Evolutionary conservation across 768 basidiomycete genomes (phyloP), one percentile per base, ranked within the genome.

Genomic region (Phlebiopsis gigantea): DNA sequence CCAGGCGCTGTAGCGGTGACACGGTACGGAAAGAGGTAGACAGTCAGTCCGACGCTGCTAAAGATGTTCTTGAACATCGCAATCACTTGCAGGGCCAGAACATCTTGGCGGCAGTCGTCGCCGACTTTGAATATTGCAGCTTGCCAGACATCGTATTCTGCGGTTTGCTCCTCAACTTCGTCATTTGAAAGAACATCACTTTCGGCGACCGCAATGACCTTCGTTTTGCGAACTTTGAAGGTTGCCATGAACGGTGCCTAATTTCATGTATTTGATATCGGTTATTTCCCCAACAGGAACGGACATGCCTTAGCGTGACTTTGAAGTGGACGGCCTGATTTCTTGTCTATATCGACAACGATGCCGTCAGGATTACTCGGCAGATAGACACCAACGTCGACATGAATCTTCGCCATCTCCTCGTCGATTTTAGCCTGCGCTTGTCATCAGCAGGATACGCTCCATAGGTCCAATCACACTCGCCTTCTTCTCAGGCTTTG

Each of bases 11-110:
- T 98, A 1, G 97, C 96, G 9, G 94, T 97, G 15, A 99, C 97
- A 43, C 96, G 84, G 66, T 99, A 99, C 0, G 97, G 97, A 71
- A 84, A 96, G 39, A 99, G 80, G 66, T 98, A 98, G 19, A 98
- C 74, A 2, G 86, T 89, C 55, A 99, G 75, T 1, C 97, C 97
- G 57, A 96, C 80, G 59, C 82, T 81, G 12, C 81, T 88, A 74
- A 96, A 99, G 56, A 98, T 88, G 69, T 97, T 98, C 73, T 98
- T 98, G 81, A 98, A 98, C 94, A 98, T 98, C 5, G 97, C 97
- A 60, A 99, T 98, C 59, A 98, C 75, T 66, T 99, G 97, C 47
- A 99, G 75, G 0, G 97, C 97, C 45, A 99, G 81, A n/a, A 98
- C 88, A 65, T 99, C 97, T 70, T 99, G 97, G 43, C 97, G 84